Conservation (phyloP, 2,329 filamentous ascomycete species). For the Pyrenochaeta sp. region DNA sequence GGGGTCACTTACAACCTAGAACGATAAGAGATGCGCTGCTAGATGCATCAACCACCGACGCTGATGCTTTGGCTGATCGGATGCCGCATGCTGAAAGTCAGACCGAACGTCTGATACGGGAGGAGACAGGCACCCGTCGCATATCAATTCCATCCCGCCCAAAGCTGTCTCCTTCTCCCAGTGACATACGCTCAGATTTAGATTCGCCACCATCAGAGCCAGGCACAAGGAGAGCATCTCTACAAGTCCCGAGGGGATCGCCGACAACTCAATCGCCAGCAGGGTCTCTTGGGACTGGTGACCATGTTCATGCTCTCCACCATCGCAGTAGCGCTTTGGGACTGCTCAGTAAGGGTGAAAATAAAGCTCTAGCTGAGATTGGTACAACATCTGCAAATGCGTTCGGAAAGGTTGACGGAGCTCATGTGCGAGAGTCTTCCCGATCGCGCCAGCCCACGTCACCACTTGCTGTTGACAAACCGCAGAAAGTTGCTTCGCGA, state of each 20-base stretch:
- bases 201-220: conserved; percentile 42
- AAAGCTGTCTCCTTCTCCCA: conserved; percentile 22
- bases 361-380: conserved; percentile 71
- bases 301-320: conserved; percentile 50
- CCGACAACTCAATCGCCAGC: conserved; percentile 38
- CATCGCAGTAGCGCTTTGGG: conserved; percentile 67
- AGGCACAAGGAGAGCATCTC: conserved; percentile 46
- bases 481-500: conserved; percentile 41
- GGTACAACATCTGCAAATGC: conserved; percentile 70
- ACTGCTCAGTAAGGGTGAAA: conserved; percentile 66
- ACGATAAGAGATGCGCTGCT: conserved; percentile 91
- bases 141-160: conserved; percentile 35
- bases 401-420: conserved; percentile 70
- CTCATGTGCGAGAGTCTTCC: conserved; percentile 43
- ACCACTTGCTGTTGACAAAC: conserved; percentile 42
- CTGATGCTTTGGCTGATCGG: conserved; percentile 66
- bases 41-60: conserved; percentile 89
- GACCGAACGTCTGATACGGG: conserved; percentile 43
- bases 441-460: conserved; percentile 38
- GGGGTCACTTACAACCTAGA: conserved; percentile 59
- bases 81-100: conserved; percentile 52
- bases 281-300: conserved; percentile 39
- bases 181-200: conserved; percentile 19
- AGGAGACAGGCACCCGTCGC: conserved; percentile 28
- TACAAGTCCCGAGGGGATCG: conserved; percentile 38